phyloP scores from a whole-genome alignment of 768 basidiomycete genomes.

The Suillus bovinus region DNA sequence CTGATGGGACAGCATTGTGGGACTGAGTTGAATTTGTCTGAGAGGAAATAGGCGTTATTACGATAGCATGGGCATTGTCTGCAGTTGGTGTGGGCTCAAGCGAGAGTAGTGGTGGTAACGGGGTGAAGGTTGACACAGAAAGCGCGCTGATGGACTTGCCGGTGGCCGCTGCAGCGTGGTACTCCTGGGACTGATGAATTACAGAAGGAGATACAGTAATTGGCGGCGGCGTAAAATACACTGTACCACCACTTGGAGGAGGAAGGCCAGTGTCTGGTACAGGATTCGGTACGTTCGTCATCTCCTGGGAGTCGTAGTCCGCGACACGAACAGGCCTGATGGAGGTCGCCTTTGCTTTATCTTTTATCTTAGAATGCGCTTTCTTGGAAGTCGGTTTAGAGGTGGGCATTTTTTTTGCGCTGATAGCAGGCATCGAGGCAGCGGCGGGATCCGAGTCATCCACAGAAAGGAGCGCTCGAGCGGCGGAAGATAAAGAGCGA shows the following conservation, averaged over 20 bases:
- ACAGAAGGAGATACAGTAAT: conserved; percentile 26
- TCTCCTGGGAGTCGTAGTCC: conserved; percentile 30
- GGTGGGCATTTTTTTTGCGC: background rate
- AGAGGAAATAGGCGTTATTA: conserved; percentile 15
- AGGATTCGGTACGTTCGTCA: conserved; percentile 30
- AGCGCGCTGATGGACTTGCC: background rate
- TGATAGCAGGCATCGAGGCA: conserved; percentile 12
- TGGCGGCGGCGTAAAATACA: conserved; percentile 12
- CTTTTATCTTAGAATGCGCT: background rate
- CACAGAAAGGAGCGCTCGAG: conserved; percentile 13
- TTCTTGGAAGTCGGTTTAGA: background rate
- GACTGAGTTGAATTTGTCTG: conserved; percentile 10
- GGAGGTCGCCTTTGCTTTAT: conserved; percentile 1
- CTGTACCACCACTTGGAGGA: conserved; percentile 22
- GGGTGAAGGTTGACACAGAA: conserved; percentile 24
- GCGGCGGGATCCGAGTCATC: conserved; percentile 26
- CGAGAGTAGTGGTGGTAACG: conserved; percentile 25
- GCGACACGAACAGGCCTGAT: background rate
- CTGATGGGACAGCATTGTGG: conserved; percentile 7
- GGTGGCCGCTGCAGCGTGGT: conserved; percentile 14
- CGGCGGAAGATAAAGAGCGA: background rate
- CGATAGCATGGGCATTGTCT: background rate
- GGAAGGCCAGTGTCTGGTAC: conserved; percentile 33
- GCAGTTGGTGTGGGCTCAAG: background rate
- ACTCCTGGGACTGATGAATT: conserved; percentile 12